Conservation (phyloP, 2,329 filamentous ascomycete species). For the Biscogniauxia sp. region DNA sequence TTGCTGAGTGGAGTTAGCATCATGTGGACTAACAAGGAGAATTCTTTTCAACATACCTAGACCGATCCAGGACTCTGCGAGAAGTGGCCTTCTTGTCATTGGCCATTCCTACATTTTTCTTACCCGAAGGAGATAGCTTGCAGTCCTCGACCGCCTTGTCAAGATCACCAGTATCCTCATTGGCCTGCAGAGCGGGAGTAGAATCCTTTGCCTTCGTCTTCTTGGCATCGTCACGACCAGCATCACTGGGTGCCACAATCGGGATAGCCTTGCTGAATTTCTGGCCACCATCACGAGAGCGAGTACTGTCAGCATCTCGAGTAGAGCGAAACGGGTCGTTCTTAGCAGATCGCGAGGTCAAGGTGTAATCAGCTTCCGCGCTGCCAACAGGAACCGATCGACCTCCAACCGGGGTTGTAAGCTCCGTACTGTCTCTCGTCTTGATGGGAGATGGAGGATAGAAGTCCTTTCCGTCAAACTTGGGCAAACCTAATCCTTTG, state of each 20-base stretch:
- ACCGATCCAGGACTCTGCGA: conserved; percentile 28
- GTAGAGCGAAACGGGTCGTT: conserved; percentile 28
- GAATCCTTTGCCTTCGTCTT: conserved; percentile 9
- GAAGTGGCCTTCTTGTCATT: conserved; percentile 18
- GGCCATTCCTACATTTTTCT: conserved; percentile 8
- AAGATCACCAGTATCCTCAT: conserved; percentile 9
- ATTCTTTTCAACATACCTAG: conserved; percentile 25
- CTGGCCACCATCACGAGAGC: conserved; percentile 22
- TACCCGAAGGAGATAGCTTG: conserved; percentile 12
- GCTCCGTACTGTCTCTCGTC: conserved; percentile 7
- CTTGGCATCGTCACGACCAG: conserved; percentile 11
- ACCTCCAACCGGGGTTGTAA: neutral
- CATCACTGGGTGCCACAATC: conserved; percentile 31
- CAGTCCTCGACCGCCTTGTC: conserved; percentile 9
- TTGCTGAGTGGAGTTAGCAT: conserved; percentile 29
- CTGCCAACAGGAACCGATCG: conserved; percentile 7
- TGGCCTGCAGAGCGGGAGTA: conserved; percentile 1
- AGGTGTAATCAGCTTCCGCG: conserved; percentile 13
- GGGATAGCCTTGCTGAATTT: conserved; percentile 35
- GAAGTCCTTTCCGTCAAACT: conserved; percentile 65
- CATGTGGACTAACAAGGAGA: neutral
- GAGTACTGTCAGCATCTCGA: conserved; percentile 21
- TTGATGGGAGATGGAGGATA: conserved; percentile 57
- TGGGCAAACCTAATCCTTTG: conserved; percentile 54
- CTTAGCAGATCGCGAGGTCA: conserved; percentile 15